Evolutionary conservation across 352 stramenopile genomes (phyloP).

Genomic region (Phytophthora ramorum): DNA sequence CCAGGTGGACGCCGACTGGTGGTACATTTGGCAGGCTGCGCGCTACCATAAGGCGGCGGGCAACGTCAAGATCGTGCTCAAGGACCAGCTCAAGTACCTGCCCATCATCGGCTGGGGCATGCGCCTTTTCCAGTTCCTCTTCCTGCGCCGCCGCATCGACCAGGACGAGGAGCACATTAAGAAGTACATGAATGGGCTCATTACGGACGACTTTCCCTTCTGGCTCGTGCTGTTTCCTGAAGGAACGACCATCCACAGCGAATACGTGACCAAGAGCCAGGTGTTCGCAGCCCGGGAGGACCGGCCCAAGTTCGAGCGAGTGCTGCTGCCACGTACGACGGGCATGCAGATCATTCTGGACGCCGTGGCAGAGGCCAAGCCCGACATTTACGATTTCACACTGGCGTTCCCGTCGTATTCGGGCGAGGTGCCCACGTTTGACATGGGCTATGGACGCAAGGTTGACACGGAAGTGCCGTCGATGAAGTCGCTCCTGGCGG

Average conservation of each 20-base stretch:
- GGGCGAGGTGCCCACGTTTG: conserved; percentile 86
- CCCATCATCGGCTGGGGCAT: conserved; percentile 91
- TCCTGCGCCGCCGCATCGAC: conserved; percentile 86
- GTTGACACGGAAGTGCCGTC: conserved; percentile 84
- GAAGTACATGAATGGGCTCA: conserved; percentile 80
- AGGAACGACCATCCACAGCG: conserved; percentile 90
- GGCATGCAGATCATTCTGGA: conserved; percentile 94
- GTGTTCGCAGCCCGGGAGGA: conserved; percentile 74
- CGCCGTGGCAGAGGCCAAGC: conserved; percentile 82
- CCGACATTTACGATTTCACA: conserved; percentile 95
- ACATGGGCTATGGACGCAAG: conserved; percentile 90
- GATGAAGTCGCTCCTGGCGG: conserved; percentile 77
- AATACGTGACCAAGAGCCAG: conserved; percentile 90
- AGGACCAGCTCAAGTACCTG: conserved; percentile 91
- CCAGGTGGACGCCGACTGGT: conserved; percentile 93
- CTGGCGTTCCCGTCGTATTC: conserved; percentile 88
- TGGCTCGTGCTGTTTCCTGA: conserved; percentile 93
- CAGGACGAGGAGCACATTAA: conserved; percentile 75
- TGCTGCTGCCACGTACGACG: conserved; percentile 92
- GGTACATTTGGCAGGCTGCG: conserved; percentile 92
- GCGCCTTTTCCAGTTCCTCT: conserved; percentile 92
- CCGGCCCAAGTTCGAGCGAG: conserved; percentile 90
- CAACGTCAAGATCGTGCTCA: conserved; percentile 93
- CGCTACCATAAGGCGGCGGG: conserved; percentile 63
- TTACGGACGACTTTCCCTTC: conserved; percentile 86